phyloP scores from a whole-genome alignment of 2,329 filamentous ascomycete genomes.

The Ophiostoma sp. region DNA sequence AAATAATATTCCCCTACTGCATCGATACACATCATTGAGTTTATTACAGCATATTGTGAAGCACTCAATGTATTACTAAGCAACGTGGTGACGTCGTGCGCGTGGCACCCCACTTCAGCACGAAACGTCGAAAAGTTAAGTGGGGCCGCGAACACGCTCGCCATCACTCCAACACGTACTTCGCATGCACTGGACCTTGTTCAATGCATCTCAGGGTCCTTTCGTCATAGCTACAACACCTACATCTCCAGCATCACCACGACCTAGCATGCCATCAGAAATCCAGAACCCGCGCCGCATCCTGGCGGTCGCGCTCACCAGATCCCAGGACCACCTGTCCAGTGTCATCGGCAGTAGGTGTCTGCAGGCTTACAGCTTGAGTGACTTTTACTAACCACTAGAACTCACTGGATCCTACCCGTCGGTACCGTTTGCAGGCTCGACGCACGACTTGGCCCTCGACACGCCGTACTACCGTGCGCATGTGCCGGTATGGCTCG shows the following conservation, averaged over 20 bases:
- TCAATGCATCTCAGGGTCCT: too few relatives aligned
- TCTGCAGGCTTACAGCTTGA: too few relatives aligned
- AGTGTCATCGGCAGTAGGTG: slow-evolving; percentile 49
- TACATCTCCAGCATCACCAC: background rate
- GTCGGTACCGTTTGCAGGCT: slow-evolving; percentile 46
- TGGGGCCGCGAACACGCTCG: background rate
- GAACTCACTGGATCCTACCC: slow-evolving; percentile 47
- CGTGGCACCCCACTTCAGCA: background rate
- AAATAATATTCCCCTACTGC: background rate
- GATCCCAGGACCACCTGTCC: slow-evolving; percentile 43
- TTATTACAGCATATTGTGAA: too few relatives aligned
- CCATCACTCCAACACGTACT: background rate
- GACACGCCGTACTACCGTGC: slow-evolving; percentile 58
- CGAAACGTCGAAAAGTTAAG: background rate
- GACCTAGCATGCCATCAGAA: background rate
- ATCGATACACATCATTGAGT: background rate
- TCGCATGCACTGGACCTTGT: background rate
- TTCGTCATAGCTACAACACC: too few relatives aligned
- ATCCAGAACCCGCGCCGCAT: slow-evolving; percentile 48
- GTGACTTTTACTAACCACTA: slow-evolving; percentile 29
- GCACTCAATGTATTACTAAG: background rate
- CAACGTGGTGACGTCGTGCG: background rate
- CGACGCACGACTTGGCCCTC: slow-evolving; percentile 51
- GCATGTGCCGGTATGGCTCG: slow-evolving; percentile 61
- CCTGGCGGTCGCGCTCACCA: slow-evolving; percentile 50